phyloP scores from a whole-genome alignment of 371 early-diverging fungal species.

The Haplosporangium sp. region DNA sequence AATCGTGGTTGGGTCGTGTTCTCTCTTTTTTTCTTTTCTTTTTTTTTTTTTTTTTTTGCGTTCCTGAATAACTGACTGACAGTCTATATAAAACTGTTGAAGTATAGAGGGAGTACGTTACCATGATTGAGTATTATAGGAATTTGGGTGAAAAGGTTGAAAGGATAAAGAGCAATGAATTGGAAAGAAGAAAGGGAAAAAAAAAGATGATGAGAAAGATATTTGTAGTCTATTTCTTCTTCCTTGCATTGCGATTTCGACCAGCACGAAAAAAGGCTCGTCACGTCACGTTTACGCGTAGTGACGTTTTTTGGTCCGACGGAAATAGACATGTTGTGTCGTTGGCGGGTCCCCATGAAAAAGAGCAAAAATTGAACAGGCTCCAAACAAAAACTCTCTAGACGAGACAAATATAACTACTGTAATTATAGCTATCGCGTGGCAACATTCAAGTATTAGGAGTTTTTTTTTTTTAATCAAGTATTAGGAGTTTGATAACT shows the following conservation, averaged over 20 bases:
- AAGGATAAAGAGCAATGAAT: conserved; percentile 13
- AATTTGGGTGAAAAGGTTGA: conserved; percentile 2
- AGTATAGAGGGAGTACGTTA: conserved; percentile 15
- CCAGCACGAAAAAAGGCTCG: neutral
- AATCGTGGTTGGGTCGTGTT: neutral
- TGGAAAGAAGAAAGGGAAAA: conserved; percentile 8
- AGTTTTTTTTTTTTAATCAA: too few relatives aligned
- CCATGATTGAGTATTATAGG: conserved; percentile 20
- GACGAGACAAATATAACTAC: neutral
- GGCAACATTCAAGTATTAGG: too few relatives aligned
- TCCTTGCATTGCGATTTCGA: neutral
- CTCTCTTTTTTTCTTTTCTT: neutral
- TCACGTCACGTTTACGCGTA: conserved; percentile 1
- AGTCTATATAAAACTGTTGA: neutral
- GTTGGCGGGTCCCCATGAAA: neutral
- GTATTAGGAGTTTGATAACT: too few relatives aligned
- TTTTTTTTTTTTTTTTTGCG: too few relatives aligned
- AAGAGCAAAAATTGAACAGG: neutral
- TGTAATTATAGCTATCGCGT: too few relatives aligned
- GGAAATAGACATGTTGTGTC: neutral
- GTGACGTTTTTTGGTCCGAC: conserved; percentile 2
- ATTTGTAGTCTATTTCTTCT: neutral
- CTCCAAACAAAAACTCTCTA: too few relatives aligned
- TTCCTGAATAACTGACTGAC: neutral
- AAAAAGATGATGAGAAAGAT: neutral